Evolutionary conservation across 306 rosid genomes (phyloP).

Genomic region (Sicyos baderoa): DNA sequence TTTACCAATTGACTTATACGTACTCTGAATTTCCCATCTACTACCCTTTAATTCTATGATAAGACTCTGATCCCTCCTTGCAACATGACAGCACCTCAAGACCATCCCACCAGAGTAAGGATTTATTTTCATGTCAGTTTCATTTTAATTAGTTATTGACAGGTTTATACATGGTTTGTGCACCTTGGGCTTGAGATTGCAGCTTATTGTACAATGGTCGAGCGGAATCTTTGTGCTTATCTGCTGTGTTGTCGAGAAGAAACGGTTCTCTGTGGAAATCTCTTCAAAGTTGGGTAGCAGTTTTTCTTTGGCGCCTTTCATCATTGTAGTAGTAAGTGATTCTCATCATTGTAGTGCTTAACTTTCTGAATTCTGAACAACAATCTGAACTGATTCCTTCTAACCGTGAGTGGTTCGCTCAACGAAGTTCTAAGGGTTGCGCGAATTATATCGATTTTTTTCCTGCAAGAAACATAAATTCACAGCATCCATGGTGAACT

Average conservation of each 20-base stretch:
- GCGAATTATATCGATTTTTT: background rate
- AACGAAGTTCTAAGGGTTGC: too few species aligned
- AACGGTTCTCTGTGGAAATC: slow-evolving; percentile 57
- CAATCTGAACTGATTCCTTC: background rate
- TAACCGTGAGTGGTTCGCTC: too few species aligned
- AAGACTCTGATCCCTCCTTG: slow-evolving; percentile 15
- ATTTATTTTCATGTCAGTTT: slow-evolving; percentile 64
- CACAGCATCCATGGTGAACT: background rate
- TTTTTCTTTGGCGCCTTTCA: slow-evolving; percentile 74
- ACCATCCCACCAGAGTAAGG: slow-evolving; percentile 35
- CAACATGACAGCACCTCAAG: slow-evolving; percentile 35
- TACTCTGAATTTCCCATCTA: background rate
- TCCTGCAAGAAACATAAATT: background rate
- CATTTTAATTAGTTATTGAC: slow-evolving; percentile 70
- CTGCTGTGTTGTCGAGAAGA: slow-evolving; percentile 79
- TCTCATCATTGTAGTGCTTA: slow-evolving; percentile 2
- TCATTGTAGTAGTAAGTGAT: slow-evolving; percentile 74
- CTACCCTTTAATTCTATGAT: slow-evolving; percentile 9
- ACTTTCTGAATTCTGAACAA: background rate
- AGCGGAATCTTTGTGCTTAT: slow-evolving; percentile 85
- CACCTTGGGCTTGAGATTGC: slow-evolving; percentile 93
- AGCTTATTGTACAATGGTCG: slow-evolving; percentile 98
- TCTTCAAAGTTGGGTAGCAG: slow-evolving; percentile 84
- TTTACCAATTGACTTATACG: too few species aligned
- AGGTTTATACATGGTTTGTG: slow-evolving; percentile 73